Base-by-base conservation (phyloP, 1,284 basidiomycete genomes). In the Clitocybe nebularis region DNA sequence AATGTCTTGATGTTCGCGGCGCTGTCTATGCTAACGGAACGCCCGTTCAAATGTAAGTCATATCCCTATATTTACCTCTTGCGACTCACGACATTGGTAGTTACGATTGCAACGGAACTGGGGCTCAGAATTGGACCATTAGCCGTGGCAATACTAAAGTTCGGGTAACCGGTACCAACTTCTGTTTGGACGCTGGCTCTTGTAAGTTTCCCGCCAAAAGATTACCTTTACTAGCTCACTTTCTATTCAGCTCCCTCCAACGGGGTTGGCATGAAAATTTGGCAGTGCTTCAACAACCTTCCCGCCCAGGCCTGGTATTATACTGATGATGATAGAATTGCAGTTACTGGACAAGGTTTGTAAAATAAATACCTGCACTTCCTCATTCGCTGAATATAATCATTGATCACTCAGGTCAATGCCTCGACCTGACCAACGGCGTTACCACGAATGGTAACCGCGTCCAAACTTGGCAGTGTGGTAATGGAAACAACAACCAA, bases 1-100 rank as follows among this genome's bases (percentile, higher is more conserved):
- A 58, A 35, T 60, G 58, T 34, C 39, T 60, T 16, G 57, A 58
- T 23, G 53, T 60, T 6, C 52, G 55, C 16, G 55, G 49, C 1
- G 49, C 48, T 5, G 42, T 43, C 14, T 54, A 44, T 10, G 50
- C 43, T 13, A 55, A 58, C 20, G 57, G 57, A 13, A 58, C 56
- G 7, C 50, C 53, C 6, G 58, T 60, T 11, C 58, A 59, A 38
- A 54, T 58, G 55, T 60, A 43, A 17, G 51, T 35, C 4, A 36
- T 35, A n/a, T n/a, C n/a, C n/a, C n/a, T 13, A 7, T 5, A 11
- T 21, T 26, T 29, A 6, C 8, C 3, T 34, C 8, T 13, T 22
- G 17, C 13, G 20, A 9, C n/a, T 5, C 35, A 11, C 4, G n/a
- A 32, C 13, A 7, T 25, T 10, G 5, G 13, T 26, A 41, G 39